Base-by-base conservation (phyloP, 441 rosid genomes). In the Mallotus japonicus region DNA sequence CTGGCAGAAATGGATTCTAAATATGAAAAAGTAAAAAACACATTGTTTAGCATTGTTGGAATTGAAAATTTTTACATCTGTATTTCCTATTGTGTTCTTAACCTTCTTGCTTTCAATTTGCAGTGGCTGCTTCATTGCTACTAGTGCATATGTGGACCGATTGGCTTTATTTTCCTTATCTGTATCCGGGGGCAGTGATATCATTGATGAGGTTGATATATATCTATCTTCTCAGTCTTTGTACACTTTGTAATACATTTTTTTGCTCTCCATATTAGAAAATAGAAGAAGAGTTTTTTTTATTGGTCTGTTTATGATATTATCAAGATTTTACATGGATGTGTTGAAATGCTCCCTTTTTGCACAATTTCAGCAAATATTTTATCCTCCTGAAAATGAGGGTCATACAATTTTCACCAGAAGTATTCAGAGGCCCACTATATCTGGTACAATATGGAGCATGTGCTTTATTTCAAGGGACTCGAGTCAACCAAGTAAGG, bases 361-460 rank as follows among this genome's bases (percentile, higher is more conserved):
- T 82, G 69, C 66, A 69, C 32, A 22, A 75, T 82, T 78, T 76
- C 87, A 93, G 99, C 85, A 77, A 85, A 84, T 90, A 79, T 77
- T 68, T 73, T 93, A 87, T 87, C 94, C 98, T 78, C 81, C 95
- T 72, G 97, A 90, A 76, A 79, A 70, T 77, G 89, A 86, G 71
- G 85, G 69, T 47, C 77, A 81, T 73, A 60, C 82, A 71, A 75
- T 63, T 80, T 54, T 73, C 73, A 71, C 84, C 60, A 83, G 81
- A 83, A 80, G 72, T 74, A 20, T 67, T 57, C 87, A 76, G 54
- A 84, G 77, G 77, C 75, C 76, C 49, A 73, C 62, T 69, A 81
- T 88, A 78, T 77, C 84, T 81, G 98, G 99, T 78, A 89, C 98
- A 76, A 92, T 95, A 80, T 95, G 99, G 99, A 90, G 98, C 90